Base-by-base conservation (phyloP, 2,329 filamentous ascomycete species). In the Colletotrichum filicis region DNA sequence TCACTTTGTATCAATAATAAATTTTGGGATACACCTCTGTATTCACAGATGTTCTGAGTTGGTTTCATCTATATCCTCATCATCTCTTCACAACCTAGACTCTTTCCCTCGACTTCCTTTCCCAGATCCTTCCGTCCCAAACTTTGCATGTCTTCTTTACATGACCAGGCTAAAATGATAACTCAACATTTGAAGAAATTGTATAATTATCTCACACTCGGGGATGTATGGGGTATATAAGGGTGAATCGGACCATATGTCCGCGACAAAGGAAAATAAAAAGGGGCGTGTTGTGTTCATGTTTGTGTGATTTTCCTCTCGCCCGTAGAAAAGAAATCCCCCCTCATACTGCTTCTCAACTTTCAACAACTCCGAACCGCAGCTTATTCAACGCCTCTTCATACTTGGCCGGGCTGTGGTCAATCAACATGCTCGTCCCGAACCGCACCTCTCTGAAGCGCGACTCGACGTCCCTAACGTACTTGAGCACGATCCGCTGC, bases 391-490 rank as follows among this genome's bases (percentile, higher is more conserved):
- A 81, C 71, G 90, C 91, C 72, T 90, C 88, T 81, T 95, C 93
- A 79, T 95, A 95, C 75, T 91, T 87, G 30, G 90, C 92, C 3
- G 93, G 93, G 75, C 90, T 94, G 79, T 95, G 93, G 79, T 95
- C 93, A 72, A 90, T 87, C 81, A 95, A 84, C 92, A 95, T 94
- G 59, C 92, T 91, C 28, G 91, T 89, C 5, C 91, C 92, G 79
- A 95, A 95, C 56, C 88, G 85, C 55, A 95, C 84, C 82, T 95
- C 93, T 32, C 89, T 86, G 79, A 95, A 95, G 66, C 90, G 84
- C 26, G 86, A 86, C 78, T 94, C 92, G 35, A 94, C 93, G 79
- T 95, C 91, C 68, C 89, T 84, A 14, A 95, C 87, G 74, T 94
- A 93, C 78, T 90, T 92, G 62, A 95, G 82, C 73, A 94, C 90